A percentile compares a stretch with the other conserved stretches of the same genome.
Conservation (phyloP, 2,329 filamentous ascomycete genomes). For the Taxawa tesnikishii region DNA sequence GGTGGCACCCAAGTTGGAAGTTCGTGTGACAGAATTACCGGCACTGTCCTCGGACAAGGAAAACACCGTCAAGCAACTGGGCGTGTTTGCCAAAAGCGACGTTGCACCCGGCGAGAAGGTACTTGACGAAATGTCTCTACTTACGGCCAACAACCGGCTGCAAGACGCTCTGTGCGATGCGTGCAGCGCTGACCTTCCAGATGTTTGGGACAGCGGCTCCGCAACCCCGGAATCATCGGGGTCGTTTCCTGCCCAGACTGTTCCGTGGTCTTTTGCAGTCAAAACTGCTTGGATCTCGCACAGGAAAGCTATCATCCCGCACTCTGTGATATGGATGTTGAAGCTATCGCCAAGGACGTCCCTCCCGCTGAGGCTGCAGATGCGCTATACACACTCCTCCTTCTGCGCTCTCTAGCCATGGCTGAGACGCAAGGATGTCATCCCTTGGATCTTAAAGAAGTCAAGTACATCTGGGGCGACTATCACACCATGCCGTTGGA, state of each 20-base stretch:
- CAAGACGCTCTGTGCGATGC: slow-evolving; percentile 84
- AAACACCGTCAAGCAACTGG: slow-evolving; percentile 61
- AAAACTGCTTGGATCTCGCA: slow-evolving; percentile 43
- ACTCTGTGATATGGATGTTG: slow-evolving; percentile 42
- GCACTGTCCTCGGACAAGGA: slow-evolving; percentile 35
- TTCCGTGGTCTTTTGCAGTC: slow-evolving; percentile 49
- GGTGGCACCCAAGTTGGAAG: slow-evolving; percentile 71
- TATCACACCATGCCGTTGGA: slow-evolving; percentile 30
- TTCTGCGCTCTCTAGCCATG: slow-evolving; percentile 48
- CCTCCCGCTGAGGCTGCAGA: slow-evolving; percentile 46
- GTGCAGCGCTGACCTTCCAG: slow-evolving; percentile 62
- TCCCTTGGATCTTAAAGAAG: slow-evolving; percentile 46
- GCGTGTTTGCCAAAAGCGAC: slow-evolving; percentile 77
- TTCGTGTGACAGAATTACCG: slow-evolving; percentile 64
- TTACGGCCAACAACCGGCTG: slow-evolving; percentile 80
- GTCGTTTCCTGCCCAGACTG: slow-evolving; percentile 40
- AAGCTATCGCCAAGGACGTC: slow-evolving; percentile 46
- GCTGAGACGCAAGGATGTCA: slow-evolving; percentile 46
- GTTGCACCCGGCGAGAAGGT: slow-evolving; percentile 66
- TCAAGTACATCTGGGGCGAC: slow-evolving; percentile 56
- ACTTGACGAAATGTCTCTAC: slow-evolving; percentile 68
- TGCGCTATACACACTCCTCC: slow-evolving; percentile 46
- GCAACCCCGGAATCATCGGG: too few relatives aligned
- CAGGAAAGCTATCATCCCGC: slow-evolving; percentile 45
- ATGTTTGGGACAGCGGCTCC: too few relatives aligned